Evolutionary conservation across 208 protist species (phyloP).

Genomic region (Wallacemonas sp.): DNA sequence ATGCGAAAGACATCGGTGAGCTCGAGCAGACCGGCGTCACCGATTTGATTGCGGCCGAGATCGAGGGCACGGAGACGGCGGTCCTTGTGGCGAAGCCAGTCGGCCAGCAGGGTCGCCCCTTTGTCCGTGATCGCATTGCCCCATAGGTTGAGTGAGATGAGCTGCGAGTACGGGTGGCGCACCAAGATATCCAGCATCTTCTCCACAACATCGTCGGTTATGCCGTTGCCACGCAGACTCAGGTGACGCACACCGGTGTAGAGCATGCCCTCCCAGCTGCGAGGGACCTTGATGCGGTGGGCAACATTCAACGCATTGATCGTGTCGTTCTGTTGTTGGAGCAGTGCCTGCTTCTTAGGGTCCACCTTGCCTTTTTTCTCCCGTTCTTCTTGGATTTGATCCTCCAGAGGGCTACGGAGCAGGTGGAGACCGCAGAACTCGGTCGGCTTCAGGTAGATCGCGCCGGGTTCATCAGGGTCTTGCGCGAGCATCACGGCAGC

Average conservation of each 20-base stretch:
- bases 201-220: conserved; percentile 52
- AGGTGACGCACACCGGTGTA: conserved; percentile 73
- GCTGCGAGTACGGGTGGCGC: conserved; percentile 54
- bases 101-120: conserved; percentile 57
- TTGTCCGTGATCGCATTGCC: conserved; percentile 81
- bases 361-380: conserved; percentile 86
- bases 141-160: conserved; percentile 86
- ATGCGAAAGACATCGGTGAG: conserved; percentile 71
- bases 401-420: conserved; percentile 54
- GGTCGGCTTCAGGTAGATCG: conserved; percentile 62
- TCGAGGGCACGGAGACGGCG: conserved; percentile 71
- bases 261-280: conserved; percentile 71
- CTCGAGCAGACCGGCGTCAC: conserved; percentile 65
- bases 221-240: conserved; percentile 83
- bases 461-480: conserved; percentile 11
- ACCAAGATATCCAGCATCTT: conserved; percentile 51
- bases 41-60: conserved; percentile 79
- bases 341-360: conserved; percentile 69
- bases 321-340: conserved; percentile 70
- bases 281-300: conserved; percentile 62
- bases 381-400: conserved; percentile 72
- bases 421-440: conserved; percentile 71
- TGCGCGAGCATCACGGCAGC: not conserved
- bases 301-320: conserved; percentile 61
- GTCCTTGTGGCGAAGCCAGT: conserved; percentile 52